These are phyloP conservation scores for Lumnitzera racemosa DNA, from an alignment of 345 rosid genomes.

Conservation along the genomic window DNA sequence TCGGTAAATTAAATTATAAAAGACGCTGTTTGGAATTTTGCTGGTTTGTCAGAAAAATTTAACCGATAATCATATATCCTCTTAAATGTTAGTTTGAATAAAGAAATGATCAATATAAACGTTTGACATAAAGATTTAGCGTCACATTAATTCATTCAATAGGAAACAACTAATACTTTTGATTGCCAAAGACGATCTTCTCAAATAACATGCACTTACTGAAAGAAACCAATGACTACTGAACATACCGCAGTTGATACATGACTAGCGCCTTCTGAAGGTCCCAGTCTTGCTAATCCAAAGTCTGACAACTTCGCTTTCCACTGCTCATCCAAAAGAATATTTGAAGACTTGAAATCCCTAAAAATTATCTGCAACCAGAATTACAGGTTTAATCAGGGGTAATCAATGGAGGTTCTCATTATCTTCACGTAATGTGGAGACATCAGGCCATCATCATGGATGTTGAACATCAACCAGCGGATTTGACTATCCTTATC, in stretches of 20 bases:
- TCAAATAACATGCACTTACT: background rate
- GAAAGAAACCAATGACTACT: background rate
- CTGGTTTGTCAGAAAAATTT: too few species aligned
- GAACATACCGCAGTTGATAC: slow-evolving; percentile 80
- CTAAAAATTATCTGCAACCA: slow-evolving; percentile 71
- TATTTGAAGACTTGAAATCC: slow-evolving; percentile 94
- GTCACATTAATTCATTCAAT: too few species aligned
- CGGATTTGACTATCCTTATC: too few species aligned
- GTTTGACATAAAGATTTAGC: too few species aligned
- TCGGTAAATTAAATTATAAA: background rate
- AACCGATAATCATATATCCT: too few species aligned
- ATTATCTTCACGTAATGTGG: too few species aligned
- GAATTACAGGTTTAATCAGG: background rate
- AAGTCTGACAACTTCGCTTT: slow-evolving; percentile 91
- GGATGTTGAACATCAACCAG: too few species aligned
- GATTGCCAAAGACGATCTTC: background rate
- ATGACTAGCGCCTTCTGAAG: slow-evolving; percentile 80
- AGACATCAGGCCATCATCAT: too few species aligned
- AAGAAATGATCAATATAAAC: too few species aligned
- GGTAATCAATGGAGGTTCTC: background rate
- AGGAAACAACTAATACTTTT: background rate
- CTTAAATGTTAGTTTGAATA: too few species aligned
- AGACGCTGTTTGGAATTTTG: background rate
- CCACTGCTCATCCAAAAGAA: slow-evolving; percentile 87
- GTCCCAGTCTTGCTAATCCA: slow-evolving; percentile 94